A percentile compares a stretch with the other conserved stretches of the same genome.
phyloP scores from a whole-genome alignment of 1,284 basidiomycete genomes.

The Fistulina hepatica region DNA sequence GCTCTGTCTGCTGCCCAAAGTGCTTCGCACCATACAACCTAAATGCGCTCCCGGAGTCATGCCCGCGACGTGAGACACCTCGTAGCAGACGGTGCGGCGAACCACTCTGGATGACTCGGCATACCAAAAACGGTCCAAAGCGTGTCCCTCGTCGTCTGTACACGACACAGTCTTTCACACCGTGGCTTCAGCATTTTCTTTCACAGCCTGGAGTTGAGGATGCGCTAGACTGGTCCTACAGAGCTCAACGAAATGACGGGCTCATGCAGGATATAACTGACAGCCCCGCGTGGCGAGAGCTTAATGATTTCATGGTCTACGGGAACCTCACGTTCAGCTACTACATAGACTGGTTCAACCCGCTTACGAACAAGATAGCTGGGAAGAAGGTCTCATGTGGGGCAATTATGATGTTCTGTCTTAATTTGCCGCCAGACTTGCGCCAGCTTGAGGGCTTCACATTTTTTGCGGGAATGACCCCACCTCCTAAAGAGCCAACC shows the following conservation, averaged over 20 bases:
- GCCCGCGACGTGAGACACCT: conserved; percentile 8
- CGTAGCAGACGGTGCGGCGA: conserved; percentile 14
- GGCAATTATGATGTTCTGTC: conserved; percentile 18
- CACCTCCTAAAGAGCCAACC: conserved; percentile 13
- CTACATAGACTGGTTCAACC: conserved; percentile 30
- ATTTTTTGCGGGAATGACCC: conserved; percentile 20
- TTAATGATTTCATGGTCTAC: conserved; percentile 3
- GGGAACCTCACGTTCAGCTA: conserved; percentile 21
- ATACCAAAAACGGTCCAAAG: conserved; percentile 13
- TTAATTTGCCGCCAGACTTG: conserved; percentile 19
- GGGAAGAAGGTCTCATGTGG: conserved; percentile 20
- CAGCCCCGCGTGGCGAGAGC: conserved; percentile 14
- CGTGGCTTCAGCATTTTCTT: conserved; percentile 24
- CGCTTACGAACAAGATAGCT: conserved; percentile 18
- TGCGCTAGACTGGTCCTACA: conserved; percentile 12
- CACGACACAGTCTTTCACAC: conserved; percentile 20
- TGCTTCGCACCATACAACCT: conserved; percentile 17
- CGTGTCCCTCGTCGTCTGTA: conserved; percentile 19
- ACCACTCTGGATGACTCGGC: conserved; percentile 13
- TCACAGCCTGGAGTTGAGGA: conserved; percentile 22
- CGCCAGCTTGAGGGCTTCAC: conserved; percentile 19
- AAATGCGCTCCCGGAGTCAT: no score
- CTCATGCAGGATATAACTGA: conserved; percentile 16
- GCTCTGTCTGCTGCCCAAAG: conserved; percentile 19
- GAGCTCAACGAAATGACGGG: not conserved